These are phyloP conservation scores for Arabidopsis lyrata DNA, from an alignment of 441 rosid species.

Conservation along the genomic window DNA sequence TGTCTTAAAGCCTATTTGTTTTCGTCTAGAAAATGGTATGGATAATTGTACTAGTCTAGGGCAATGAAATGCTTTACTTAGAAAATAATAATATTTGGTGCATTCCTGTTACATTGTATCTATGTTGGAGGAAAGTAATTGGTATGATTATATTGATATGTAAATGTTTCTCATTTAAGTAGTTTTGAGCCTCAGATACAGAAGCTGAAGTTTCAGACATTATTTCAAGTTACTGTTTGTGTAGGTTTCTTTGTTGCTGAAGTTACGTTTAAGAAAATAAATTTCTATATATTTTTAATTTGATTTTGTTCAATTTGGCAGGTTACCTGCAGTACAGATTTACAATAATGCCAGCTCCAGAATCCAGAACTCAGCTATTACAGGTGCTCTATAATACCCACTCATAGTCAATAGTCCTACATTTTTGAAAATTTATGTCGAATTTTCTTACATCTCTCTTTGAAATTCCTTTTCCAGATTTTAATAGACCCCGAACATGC, in stretches of 20 bases:
- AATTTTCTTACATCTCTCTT: constrained; percentile 23
- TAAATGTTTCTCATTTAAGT: neutral
- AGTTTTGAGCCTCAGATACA: constrained; percentile 22
- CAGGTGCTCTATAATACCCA: constrained; percentile 53
- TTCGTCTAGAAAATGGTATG: neutral
- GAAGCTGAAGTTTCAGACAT: constrained; percentile 7
- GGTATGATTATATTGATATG: neutral
- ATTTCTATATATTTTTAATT: neutral
- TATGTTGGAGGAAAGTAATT: neutral
- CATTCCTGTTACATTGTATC: constrained; percentile 19
- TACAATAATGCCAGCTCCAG: constrained; percentile 63
- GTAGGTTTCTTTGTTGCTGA: constrained; percentile 4
- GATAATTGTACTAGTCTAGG: neutral
- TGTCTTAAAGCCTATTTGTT: neutral
- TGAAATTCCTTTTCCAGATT: constrained; percentile 56
- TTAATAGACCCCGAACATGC: constrained; percentile 77
- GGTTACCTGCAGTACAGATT: constrained; percentile 77
- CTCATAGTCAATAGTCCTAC: constrained; percentile 8
- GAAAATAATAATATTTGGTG: neutral
- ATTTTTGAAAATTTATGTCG: constrained; percentile 11
- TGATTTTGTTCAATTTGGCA: constrained; percentile 37
- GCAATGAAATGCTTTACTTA: neutral
- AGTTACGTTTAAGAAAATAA: neutral
- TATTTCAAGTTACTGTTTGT: constrained; percentile 22
- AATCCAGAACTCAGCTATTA: constrained; percentile 51